Evolutionary conservation across 768 basidiomycete species (phyloP), one percentile per base, ranked within the genome.

Genomic region (Boletus reticuloceps): DNA sequence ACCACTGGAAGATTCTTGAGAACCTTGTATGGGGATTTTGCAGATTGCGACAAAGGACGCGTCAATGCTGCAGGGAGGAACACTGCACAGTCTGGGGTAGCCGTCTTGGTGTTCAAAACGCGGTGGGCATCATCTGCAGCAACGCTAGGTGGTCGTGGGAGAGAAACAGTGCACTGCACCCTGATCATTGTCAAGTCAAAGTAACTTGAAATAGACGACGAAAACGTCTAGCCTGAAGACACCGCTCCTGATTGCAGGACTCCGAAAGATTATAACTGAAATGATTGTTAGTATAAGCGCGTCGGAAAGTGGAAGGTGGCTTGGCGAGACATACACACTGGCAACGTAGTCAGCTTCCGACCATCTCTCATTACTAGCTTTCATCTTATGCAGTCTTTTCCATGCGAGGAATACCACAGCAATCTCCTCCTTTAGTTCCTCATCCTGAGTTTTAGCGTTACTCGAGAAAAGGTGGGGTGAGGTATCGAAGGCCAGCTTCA

Each of bases 261-360:
- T 77, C 20, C 82, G 78, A 41, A 83, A 70, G 22, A 75, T 80
- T 77, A 53, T 83, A 82, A 7, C 80, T 81, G 53, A 39, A 25
- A 25, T 17, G 22, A 19, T 45, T 20, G 17, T 44, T n/a, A 37
- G 22, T 7, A 47, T 25, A 12, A 17, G 14, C 34, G 9, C 13
- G 31, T 54, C 36, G 39, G 25, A 31, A 12, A 44, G 41, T 25
- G n/a, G 40, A 43, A 42, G 6, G 20, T 14, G 8, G 27, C 36
- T 34, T 12, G 19, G 3, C 29, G 12, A 48, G 52, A 67, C 80
- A 47, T 64, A 84, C 80, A 83, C 80, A 47, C 79, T 79, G n/a
- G 76, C 75, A 16, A 74, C 80, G 53, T 75, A 82, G 56, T 82
- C 82, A 1, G 81, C 79, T 58, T 84, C 82, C 3, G 79, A 80